These are phyloP conservation scores for Xerocomus minutiporus DNA, from an alignment of 1,284 basidiomycete genomes.

Conservation along the genomic window DNA sequence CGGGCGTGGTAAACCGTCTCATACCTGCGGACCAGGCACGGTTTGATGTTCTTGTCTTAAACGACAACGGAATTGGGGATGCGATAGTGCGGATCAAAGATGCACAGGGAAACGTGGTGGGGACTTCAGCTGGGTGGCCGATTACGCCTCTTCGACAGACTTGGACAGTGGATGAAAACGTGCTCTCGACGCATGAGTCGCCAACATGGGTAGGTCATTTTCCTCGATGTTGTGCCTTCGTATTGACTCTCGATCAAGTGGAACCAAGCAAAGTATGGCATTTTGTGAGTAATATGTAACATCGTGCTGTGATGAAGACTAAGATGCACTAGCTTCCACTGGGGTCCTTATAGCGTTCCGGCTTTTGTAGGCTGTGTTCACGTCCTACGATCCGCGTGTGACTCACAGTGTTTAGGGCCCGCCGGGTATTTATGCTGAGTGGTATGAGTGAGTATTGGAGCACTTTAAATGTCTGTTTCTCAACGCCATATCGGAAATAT, in stretches of 20 bases:
- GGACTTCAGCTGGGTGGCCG: constrained; percentile 35
- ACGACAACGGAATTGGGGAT: constrained; percentile 28
- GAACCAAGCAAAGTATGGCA: constrained; percentile 51
- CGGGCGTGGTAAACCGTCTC: constrained; percentile 39
- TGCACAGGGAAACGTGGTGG: constrained; percentile 30
- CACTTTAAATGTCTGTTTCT: neutral
- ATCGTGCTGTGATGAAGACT: neutral
- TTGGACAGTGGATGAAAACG: constrained; percentile 38
- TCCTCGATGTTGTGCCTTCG: neutral
- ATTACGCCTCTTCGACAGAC: constrained; percentile 36
- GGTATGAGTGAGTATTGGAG: constrained; percentile 43
- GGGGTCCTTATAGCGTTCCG: constrained; percentile 54
- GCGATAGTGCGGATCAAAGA: constrained; percentile 37
- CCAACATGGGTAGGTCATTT: constrained; percentile 44
- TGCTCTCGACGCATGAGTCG: constrained; percentile 44
- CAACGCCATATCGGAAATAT: neutral
- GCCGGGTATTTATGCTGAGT: constrained; percentile 47
- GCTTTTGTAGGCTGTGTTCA: constrained; percentile 37
- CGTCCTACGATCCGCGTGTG: neutral
- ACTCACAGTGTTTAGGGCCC: constrained; percentile 30
- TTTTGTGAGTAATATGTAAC: constrained; percentile 43
- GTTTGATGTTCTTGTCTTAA: constrained; percentile 39
- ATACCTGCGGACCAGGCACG: constrained; percentile 44
- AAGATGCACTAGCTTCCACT: constrained; percentile 46
- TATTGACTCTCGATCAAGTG: constrained; percentile 31